phyloP scores from a whole-genome alignment of 257 asterid genomes.

The Echium plantagineum region DNA sequence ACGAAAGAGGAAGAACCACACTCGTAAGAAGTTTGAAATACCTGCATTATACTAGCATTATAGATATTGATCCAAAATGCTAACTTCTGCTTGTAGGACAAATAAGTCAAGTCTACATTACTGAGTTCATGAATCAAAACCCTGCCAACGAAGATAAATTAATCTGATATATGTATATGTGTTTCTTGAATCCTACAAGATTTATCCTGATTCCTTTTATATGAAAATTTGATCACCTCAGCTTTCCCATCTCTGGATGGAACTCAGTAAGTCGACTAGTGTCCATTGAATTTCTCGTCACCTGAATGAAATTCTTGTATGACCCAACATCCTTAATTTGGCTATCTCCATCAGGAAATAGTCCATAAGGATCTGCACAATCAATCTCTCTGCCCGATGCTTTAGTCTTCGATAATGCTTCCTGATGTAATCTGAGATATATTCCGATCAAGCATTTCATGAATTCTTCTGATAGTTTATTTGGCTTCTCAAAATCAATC shows the following conservation, averaged over 20 bases:
- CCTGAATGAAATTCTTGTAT: slow-evolving; percentile 59
- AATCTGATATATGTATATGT: background rate
- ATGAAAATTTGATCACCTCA: slow-evolving; percentile 31
- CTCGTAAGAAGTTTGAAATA: slow-evolving; percentile 31
- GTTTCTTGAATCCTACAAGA: background rate
- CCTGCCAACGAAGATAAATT: slow-evolving; percentile 24
- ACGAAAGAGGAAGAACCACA: background rate
- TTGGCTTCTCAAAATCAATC: slow-evolving; percentile 37
- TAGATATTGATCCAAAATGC: slow-evolving; percentile 90
- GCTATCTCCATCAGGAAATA: slow-evolving; percentile 48
- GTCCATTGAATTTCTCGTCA: slow-evolving; percentile 50
- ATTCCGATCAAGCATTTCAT: slow-evolving; percentile 59
- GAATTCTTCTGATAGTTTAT: slow-evolving; percentile 64
- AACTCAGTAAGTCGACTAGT: slow-evolving; percentile 47
- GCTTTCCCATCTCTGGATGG: slow-evolving; percentile 53
- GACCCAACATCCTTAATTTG: slow-evolving; percentile 61
- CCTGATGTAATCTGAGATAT: slow-evolving; percentile 48
- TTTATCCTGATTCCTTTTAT: background rate
- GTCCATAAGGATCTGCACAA: slow-evolving; percentile 53
- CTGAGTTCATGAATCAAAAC: slow-evolving; percentile 62
- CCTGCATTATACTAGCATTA: slow-evolving; percentile 84
- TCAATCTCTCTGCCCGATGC: slow-evolving; percentile 18
- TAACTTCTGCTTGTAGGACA: slow-evolving; percentile 82
- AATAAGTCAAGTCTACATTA: slow-evolving; percentile 38
- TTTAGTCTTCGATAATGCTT: slow-evolving; percentile 32